phyloP scores from a whole-genome alignment of 148 eudicot genomes.

The Linanthus parryae region DNA sequence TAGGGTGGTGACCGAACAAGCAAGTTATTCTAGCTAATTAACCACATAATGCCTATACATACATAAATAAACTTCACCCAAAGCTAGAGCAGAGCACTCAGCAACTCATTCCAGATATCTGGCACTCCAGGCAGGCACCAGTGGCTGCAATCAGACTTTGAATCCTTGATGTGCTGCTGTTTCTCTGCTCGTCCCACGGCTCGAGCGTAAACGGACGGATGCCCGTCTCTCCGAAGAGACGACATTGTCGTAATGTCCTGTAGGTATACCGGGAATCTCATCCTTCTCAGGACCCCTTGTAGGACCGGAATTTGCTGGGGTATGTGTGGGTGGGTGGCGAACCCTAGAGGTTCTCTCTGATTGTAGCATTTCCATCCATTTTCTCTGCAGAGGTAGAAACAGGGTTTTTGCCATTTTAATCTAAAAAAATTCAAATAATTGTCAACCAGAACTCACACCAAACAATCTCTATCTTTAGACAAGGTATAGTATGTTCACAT shows the following conservation, averaged over 20 bases:
- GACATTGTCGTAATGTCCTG: slow-evolving; percentile 68
- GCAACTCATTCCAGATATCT: slow-evolving; percentile 74
- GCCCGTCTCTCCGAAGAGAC: slow-evolving; percentile 66
- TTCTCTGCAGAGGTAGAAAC: slow-evolving; percentile 32
- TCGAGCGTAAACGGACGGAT: slow-evolving; percentile 66
- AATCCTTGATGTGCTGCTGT: slow-evolving; percentile 23
- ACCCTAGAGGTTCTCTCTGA: slow-evolving; percentile 51
- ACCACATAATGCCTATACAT: neutral
- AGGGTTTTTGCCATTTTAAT: neutral
- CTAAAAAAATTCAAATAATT: neutral
- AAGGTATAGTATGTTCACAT: too few species aligned
- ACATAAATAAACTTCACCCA: neutral
- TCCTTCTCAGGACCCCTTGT: slow-evolving; percentile 39
- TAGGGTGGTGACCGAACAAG: too few species aligned
- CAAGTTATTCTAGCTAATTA: too few species aligned
- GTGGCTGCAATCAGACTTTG: slow-evolving; percentile 69
- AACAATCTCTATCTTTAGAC: neutral
- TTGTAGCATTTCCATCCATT: slow-evolving; percentile 86
- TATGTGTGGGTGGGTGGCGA: slow-evolving; percentile 44
- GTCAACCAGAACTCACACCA: neutral
- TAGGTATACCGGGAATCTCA: slow-evolving; percentile 67
- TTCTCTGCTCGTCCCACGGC: slow-evolving; percentile 26
- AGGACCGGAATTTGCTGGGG: slow-evolving; percentile 47
- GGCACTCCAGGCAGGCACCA: slow-evolving; percentile 98
- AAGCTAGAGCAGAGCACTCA: slow-evolving; percentile 44